Evolutionary conservation across 1,139 yeast species (phyloP).

Genomic region (Geotrichum restrictum): DNA sequence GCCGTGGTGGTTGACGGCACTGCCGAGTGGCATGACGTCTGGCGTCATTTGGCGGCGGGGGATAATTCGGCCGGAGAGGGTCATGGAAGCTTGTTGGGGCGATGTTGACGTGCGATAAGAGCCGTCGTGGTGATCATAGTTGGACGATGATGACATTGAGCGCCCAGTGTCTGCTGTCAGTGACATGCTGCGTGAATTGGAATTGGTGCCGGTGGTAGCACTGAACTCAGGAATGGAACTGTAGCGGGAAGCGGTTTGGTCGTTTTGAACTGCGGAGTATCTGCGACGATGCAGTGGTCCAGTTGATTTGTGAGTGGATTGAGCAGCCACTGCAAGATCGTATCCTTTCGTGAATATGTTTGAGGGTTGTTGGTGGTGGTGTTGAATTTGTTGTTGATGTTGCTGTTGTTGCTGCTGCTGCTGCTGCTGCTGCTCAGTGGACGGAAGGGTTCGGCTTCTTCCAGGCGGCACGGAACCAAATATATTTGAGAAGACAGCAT

Average conservation of each 20-base stretch:
- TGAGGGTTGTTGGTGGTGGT: not conserved
- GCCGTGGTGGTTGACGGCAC: not conserved
- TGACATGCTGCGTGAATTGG: slow-evolving; percentile 11
- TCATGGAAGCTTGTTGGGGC: slow-evolving; percentile 28
- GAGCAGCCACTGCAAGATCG: not conserved
- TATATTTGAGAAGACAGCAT: not conserved
- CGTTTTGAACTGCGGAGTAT: not conserved
- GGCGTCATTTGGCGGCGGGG: slow-evolving; percentile 31
- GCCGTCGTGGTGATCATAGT: no score
- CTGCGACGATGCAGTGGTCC: not conserved
- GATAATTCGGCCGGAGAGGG: slow-evolving; percentile 33
- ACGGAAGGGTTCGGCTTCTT: not conserved
- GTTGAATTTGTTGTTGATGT: not conserved
- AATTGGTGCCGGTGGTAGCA: not conserved
- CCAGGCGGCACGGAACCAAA: slow-evolving; percentile 1
- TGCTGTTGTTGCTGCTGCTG: not conserved
- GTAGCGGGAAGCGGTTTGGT: not conserved
- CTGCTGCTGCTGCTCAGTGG: not conserved
- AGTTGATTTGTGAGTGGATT: not conserved
- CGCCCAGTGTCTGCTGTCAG: not conserved
- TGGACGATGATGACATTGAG: not conserved
- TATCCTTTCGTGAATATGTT: not conserved
- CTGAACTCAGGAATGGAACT: not conserved
- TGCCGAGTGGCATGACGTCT: slow-evolving; percentile 21
- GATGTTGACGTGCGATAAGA: no score